phyloP scores from a whole-genome alignment of 2,329 filamentous ascomycete genomes.

The Alternaria brassicae region DNA sequence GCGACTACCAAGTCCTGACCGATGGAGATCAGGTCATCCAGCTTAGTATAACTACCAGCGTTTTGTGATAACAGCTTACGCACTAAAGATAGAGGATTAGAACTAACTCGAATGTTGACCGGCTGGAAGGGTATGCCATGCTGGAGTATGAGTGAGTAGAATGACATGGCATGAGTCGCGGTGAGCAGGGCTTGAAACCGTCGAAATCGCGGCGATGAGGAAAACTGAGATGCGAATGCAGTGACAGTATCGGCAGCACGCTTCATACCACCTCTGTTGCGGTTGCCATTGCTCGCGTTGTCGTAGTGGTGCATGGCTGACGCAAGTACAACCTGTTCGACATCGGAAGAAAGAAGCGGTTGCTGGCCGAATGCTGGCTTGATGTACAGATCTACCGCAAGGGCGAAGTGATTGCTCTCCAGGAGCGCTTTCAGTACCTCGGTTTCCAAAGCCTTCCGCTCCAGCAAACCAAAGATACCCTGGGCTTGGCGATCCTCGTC shows the following conservation, averaged over 20 bases:
- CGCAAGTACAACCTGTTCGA: slow-evolving; percentile 68
- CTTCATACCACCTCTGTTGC: slow-evolving; percentile 76
- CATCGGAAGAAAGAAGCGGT: slow-evolving; percentile 58
- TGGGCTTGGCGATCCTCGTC: slow-evolving; percentile 50
- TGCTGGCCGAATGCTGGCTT: slow-evolving; percentile 62
- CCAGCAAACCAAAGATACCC: slow-evolving; percentile 65
- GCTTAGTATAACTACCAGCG: slow-evolving; percentile 72
- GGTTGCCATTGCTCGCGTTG: slow-evolving; percentile 82
- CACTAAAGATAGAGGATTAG: slow-evolving; percentile 76
- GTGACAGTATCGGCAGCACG: slow-evolving; percentile 69
- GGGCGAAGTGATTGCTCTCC: slow-evolving; percentile 66
- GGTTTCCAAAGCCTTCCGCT: slow-evolving; percentile 68
- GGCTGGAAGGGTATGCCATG: slow-evolving; percentile 82
- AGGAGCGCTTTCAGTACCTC: slow-evolving; percentile 75
- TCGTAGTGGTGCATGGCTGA: slow-evolving; percentile 76
- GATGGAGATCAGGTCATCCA: slow-evolving; percentile 75
- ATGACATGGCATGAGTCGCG: slow-evolving; percentile 76
- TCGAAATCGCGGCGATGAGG: slow-evolving; percentile 59
- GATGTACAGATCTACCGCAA: slow-evolving; percentile 65
- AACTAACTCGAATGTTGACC: slow-evolving; percentile 76
- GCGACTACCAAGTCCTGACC: slow-evolving; percentile 67
- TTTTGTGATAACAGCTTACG: slow-evolving; percentile 79
- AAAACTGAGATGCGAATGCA: slow-evolving; percentile 67
- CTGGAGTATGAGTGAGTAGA: slow-evolving; percentile 78
- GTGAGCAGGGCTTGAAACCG: slow-evolving; percentile 70